Conservation (phyloP, 75 land plant genomes). For the Ceratopteris richardii region DNA sequence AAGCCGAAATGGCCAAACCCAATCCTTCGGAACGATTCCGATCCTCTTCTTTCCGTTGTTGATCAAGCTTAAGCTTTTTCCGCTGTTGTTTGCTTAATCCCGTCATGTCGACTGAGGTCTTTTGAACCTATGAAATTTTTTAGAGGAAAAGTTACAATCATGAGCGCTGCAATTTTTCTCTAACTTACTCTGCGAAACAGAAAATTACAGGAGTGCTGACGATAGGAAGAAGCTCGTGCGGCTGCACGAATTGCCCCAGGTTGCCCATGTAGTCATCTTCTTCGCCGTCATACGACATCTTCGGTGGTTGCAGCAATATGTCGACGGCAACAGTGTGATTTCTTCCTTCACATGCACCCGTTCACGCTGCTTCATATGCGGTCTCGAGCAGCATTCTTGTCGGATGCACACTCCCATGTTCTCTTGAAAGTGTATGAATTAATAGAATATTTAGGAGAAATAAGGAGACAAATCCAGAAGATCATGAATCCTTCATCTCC, state of each 20-base stretch:
- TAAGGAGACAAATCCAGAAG: too few species aligned
- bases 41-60: slow-evolving; percentile 51
- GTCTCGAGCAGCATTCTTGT: too few species aligned
- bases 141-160: neutral
- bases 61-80: slow-evolving; percentile 33
- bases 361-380: too few species aligned
- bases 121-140: too few species aligned
- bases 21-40: slow-evolving; percentile 37
- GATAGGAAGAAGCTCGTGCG: slow-evolving; percentile 18
- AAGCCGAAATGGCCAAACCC: slow-evolving; percentile 55
- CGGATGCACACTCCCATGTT: too few species aligned
- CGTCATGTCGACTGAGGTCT: neutral
- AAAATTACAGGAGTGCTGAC: neutral
- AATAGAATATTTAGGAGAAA: too few species aligned
- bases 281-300: slow-evolving; percentile 14
- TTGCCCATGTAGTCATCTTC: slow-evolving; percentile 90
- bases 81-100: slow-evolving; percentile 48
- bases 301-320: too few species aligned
- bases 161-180: neutral
- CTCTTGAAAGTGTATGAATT: too few species aligned
- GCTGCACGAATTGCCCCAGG: slow-evolving; percentile 51
- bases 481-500: too few species aligned
- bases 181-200: slow-evolving; percentile 1
- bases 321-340: too few species aligned
- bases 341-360: too few species aligned